Conservation (phyloP, 2,329 filamentous ascomycete genomes). For the Coniochaeta sp. region DNA sequence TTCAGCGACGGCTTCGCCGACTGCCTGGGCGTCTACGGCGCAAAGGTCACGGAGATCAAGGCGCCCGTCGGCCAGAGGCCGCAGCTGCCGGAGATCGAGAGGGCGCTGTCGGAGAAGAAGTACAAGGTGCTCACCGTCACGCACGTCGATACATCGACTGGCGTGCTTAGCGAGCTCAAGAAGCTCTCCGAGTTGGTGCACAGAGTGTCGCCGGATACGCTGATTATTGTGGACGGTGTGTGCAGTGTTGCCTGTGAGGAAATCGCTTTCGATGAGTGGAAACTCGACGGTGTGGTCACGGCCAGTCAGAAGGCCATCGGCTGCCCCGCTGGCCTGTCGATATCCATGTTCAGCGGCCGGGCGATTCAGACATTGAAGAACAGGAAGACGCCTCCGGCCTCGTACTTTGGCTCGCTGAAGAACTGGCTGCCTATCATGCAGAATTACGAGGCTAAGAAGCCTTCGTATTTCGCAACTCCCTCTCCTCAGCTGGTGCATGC, state of each 20-base stretch:
- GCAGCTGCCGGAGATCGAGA: conserved; percentile 79
- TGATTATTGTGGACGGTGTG: conserved; percentile 90
- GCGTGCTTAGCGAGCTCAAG: conserved; percentile 88
- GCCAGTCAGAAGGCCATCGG: conserved; percentile 97
- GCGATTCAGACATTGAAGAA: conserved; percentile 75
- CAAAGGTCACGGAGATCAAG: conserved; percentile 81
- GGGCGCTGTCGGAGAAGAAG: conserved; percentile 78
- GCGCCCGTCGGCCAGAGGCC: conserved; percentile 83
- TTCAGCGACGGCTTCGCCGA: conserved; percentile 93
- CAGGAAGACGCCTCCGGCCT: conserved; percentile 72
- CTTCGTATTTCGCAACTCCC: conserved; percentile 95
- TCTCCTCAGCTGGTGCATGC: conserved; percentile 91
- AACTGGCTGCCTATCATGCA: conserved; percentile 99
- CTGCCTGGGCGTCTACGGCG: conserved; percentile 86
- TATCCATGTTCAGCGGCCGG: conserved; percentile 85
- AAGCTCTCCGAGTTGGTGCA: conserved; percentile 75
- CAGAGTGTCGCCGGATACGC: conserved; percentile 80
- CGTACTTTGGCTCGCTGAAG: conserved; percentile 94
- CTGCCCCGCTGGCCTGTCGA: conserved; percentile 86
- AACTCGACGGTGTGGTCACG: conserved; percentile 84
- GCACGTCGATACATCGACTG: conserved; percentile 95
- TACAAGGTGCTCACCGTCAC: conserved; percentile 95
- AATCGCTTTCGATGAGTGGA: conserved; percentile 93
- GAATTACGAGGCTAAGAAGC: conserved; percentile 97
- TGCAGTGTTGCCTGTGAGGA: conserved; percentile 96